Evolutionary conservation across 805 yeast genomes (phyloP).

Genomic region (Osmozyma mogii): DNA sequence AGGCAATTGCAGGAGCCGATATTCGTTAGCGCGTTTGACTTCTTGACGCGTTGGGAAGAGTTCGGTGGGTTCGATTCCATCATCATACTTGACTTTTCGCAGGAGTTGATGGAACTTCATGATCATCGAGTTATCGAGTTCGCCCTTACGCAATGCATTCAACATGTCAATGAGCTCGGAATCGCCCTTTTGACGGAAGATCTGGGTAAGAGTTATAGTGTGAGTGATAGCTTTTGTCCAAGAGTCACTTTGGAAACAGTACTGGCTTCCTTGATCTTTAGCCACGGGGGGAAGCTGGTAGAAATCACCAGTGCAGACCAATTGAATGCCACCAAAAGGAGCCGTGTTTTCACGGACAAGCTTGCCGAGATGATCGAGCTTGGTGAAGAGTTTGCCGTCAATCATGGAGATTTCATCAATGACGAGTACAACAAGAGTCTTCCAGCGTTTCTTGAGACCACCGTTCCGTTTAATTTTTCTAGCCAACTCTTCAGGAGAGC

Average conservation of each 20-base stretch:
- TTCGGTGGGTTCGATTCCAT: constrained; percentile 66
- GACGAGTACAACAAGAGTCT: constrained; percentile 46
- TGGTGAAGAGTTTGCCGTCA: constrained; percentile 59
- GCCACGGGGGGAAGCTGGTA: constrained; percentile 75
- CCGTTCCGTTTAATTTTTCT: constrained; percentile 47
- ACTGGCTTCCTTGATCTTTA: constrained; percentile 24
- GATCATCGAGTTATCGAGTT: constrained; percentile 40
- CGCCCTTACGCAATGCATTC: constrained; percentile 65
- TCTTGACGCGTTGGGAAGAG: constrained; percentile 66
- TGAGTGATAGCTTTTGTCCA: constrained; percentile 54
- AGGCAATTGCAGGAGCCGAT: constrained; percentile 38
- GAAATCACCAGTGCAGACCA: constrained; percentile 74
- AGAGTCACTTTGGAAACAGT: constrained; percentile 57
- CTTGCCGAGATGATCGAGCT: constrained; percentile 54
- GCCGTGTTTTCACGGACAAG: constrained; percentile 30
- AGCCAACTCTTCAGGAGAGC: constrained; percentile 36
- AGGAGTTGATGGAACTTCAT: constrained; percentile 42
- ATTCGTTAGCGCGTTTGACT: constrained; percentile 58
- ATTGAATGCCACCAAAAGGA: constrained; percentile 79
- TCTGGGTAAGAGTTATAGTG: constrained; percentile 53
- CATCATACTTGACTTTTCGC: constrained; percentile 43
- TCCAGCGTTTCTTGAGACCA: constrained; percentile 49
- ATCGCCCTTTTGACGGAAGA: constrained; percentile 75
- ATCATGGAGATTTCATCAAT: constrained; percentile 81
- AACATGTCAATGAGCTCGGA: constrained; percentile 62